Base-by-base conservation (phyloP, 192 early-diverging fungal species). In the Coemansia sp. region DNA sequence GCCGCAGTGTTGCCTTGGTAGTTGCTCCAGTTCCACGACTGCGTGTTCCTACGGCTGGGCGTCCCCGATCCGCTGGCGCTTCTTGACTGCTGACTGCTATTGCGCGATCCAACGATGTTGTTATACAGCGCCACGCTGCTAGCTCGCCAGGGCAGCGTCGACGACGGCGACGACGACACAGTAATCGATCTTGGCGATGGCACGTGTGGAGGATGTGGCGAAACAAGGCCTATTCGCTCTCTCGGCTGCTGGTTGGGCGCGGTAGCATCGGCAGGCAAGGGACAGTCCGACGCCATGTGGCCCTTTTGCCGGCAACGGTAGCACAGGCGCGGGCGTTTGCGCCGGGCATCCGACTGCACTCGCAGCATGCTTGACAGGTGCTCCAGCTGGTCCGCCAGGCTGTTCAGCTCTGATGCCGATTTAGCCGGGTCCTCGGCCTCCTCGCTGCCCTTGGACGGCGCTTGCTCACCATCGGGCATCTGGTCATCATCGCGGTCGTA, bases 271-370 rank as follows among this genome's bases (percentile, higher is more conserved):
- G 64, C 39, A 4, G 77, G 77, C 68, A 80, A 27, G 14, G 68
- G 68, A 27, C 77, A 80, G 35, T 80, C 77, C 7, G 68, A 37
- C 7, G 77, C 77, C 45, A 80, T 62, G 35, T 80, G 77, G 17
- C 77, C 77, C 65, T 80, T 80, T 56, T 80, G 77, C 7, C 77
- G 71, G 68, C 77, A 80, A 17, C 77, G 57, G 62, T 80, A 80
- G 77, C 77, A 80, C 24, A 80, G 63, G 0, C 77, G 67, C n/a
- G 77, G 77, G 12, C 77, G 77, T 8, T 73, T 62, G 11, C 72
- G 72, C 25, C 73, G 72, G 0, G 73, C 69, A 31, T 81, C 78
- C 54, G 78, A 81, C 62, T 81, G 73, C 24, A 70, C 73, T 20
- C 78, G 78, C 54, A 81, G 45, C 64, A 74, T 70, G 29, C 57